A percentile compares a stretch with the other conserved stretches of the same genome.
phyloP scores from a whole-genome alignment of 2,329 filamentous ascomycete species.

The Ceratocystis huliohia region DNA sequence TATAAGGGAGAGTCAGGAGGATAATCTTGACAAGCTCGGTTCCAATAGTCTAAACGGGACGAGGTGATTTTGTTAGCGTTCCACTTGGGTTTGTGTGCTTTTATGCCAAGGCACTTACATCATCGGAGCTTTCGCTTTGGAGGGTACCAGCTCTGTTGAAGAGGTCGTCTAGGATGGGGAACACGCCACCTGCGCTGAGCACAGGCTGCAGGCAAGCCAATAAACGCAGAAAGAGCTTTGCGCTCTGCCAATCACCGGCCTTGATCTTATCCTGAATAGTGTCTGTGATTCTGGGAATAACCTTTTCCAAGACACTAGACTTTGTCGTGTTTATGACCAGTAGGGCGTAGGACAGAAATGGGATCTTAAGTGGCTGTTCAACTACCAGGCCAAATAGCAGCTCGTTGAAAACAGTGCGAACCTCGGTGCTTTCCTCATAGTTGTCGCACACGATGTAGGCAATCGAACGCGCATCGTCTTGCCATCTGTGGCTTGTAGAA shows the following conservation, averaged over 20 bases:
- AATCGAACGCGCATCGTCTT: conserved; percentile 64
- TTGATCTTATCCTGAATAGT: conserved; percentile 55
- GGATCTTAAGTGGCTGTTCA: conserved; percentile 96
- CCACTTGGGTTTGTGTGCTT: too few species aligned
- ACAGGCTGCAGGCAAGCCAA: conserved; percentile 73
- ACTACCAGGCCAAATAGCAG: conserved; percentile 63
- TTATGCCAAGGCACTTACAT: conserved; percentile 45
- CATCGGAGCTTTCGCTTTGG: conserved; percentile 84
- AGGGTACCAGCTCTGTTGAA: conserved; percentile 83
- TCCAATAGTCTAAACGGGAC: conserved; percentile 42
- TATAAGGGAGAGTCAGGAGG: conserved; percentile 82
- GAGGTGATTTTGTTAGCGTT: conserved; percentile 14
- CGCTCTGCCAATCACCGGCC: conserved; percentile 71
- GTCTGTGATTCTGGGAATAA: conserved; percentile 51
- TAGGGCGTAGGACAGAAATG: conserved; percentile 76
- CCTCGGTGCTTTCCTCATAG: conserved; percentile 62
- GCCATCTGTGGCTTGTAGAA: conserved; percentile 62
- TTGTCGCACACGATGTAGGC: conserved; percentile 69
- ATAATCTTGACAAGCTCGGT: conserved; percentile 96
- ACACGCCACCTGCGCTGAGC: conserved; percentile 73
- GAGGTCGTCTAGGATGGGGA: conserved; percentile 75
- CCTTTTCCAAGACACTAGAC: conserved; percentile 57
- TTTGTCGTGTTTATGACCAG: conserved; percentile 68
- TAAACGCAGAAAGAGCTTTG: conserved; percentile 83
- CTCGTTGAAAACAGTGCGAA: conserved; percentile 59